A percentile compares a stretch with the other conserved stretches of the same genome.
These are phyloP conservation scores for Tylopilus rubrobrunneus DNA, from an alignment of 768 basidiomycete genomes.

Conservation along the genomic window DNA sequence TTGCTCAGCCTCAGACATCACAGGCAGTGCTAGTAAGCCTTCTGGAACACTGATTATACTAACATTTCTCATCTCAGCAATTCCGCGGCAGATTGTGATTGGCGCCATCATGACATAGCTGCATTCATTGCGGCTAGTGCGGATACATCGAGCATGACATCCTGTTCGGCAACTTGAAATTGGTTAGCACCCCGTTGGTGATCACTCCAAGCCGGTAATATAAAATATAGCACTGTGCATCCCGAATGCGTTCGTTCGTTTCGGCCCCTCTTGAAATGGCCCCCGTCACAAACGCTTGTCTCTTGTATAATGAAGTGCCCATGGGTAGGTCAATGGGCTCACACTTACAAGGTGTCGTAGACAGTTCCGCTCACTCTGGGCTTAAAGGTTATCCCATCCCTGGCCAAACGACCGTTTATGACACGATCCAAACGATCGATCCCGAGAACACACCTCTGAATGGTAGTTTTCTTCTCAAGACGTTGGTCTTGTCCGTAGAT, in stretches of 20 bases:
- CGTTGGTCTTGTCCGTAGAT: background rate
- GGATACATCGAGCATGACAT: too few species aligned
- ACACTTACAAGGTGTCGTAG: background rate
- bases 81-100: background rate
- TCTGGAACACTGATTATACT: background rate
- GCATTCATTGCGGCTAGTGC: too few species aligned
- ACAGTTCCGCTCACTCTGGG: background rate
- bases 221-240: background rate
- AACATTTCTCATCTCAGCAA: too few species aligned
- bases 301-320: background rate
- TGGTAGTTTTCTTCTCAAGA: slow-evolving; percentile 6
- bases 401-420: slow-evolving; percentile 1
- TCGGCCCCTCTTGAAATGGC: background rate
- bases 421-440: slow-evolving; percentile 1
- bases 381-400: slow-evolving; percentile 1
- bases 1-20: too few species aligned
- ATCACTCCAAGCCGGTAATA: background rate
- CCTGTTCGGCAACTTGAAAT: too few species aligned
- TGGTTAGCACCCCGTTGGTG: too few species aligned
- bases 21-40: background rate
- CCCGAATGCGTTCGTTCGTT: background rate
- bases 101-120: background rate
- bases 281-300: background rate
- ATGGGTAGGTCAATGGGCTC: background rate
- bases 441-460: background rate